phyloP scores from a whole-genome alignment of 2,329 filamentous ascomycete species.

The Aureobasidium uvarum region DNA sequence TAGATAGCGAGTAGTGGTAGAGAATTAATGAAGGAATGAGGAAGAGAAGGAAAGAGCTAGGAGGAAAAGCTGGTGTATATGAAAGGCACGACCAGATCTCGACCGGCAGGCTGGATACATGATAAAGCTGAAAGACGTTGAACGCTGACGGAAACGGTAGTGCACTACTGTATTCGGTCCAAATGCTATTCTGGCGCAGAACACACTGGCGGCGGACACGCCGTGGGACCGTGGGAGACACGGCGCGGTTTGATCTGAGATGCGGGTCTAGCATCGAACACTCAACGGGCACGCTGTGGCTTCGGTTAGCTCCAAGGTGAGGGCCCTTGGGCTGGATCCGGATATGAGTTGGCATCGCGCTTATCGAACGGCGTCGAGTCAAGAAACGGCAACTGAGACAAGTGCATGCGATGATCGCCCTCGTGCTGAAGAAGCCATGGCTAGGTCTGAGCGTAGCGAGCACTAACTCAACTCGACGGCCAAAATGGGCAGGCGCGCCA shows the following conservation, averaged over 20 bases:
- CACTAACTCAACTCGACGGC: not conserved
- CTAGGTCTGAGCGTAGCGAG: conserved; percentile 21
- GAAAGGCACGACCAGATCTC: conserved; percentile 17
- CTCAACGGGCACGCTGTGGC: conserved; percentile 23
- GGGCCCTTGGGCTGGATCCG: conserved; percentile 6
- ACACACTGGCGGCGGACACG: conserved; percentile 11
- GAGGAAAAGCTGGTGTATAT: conserved; percentile 22
- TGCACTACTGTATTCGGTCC: conserved; percentile 25
- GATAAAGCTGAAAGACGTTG: conserved; percentile 27
- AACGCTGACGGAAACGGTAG: conserved; percentile 26
- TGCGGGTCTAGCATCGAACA: conserved; percentile 22
- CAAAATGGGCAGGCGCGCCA: conserved; percentile 12
- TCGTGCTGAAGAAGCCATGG: conserved; percentile 14
- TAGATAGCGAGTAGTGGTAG: conserved; percentile 8
- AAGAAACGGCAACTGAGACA: conserved; percentile 23
- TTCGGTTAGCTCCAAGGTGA: conserved; percentile 17
- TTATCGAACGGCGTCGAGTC: conserved; percentile 23
- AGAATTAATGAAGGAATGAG: conserved; percentile 11
- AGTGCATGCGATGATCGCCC: conserved; percentile 12
- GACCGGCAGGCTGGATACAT: conserved; percentile 25
- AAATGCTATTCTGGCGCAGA: conserved; percentile 25
- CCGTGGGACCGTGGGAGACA: conserved; percentile 19
- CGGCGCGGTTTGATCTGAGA: conserved; percentile 6
- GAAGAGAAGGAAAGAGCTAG: conserved; percentile 1
- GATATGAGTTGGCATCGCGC: conserved; percentile 24